These are phyloP conservation scores for Prunus mongolica DNA, from an alignment of 306 rosid species.

Conservation along the genomic window DNA sequence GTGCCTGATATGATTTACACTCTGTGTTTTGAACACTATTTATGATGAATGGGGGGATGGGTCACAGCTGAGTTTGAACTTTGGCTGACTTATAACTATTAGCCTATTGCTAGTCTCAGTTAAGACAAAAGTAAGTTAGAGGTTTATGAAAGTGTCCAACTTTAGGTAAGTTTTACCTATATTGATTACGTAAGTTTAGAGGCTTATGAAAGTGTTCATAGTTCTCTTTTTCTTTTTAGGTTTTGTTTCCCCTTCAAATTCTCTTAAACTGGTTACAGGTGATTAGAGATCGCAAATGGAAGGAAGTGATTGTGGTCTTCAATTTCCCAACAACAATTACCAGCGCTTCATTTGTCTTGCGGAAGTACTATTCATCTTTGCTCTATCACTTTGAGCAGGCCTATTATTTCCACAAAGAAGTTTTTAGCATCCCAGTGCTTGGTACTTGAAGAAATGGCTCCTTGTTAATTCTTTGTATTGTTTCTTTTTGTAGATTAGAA, in stretches of 20 bases:
- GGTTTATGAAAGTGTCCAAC: neutral
- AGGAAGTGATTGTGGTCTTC: slow-evolving; percentile 57
- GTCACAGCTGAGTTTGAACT: neutral
- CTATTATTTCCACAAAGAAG: slow-evolving; percentile 63
- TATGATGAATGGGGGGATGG: neutral
- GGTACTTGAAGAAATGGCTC: slow-evolving; percentile 37
- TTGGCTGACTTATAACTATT: neutral
- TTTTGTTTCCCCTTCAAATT: neutral
- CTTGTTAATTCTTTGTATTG: neutral
- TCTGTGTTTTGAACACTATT: neutral
- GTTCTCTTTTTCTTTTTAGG: neutral
- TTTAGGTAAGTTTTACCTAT: neutral
- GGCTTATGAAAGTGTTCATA: neutral
- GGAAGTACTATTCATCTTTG: slow-evolving; percentile 67
- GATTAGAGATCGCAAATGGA: slow-evolving; percentile 73
- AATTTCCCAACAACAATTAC: slow-evolving; percentile 64
- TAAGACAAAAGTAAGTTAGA: neutral
- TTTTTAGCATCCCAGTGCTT: slow-evolving; percentile 23
- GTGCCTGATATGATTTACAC: slow-evolving; percentile 1
- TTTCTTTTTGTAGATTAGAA: slow-evolving; percentile 5
- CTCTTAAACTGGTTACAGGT: slow-evolving; percentile 46
- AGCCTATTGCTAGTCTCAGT: neutral
- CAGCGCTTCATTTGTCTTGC: slow-evolving; percentile 66
- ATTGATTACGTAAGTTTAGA: neutral
- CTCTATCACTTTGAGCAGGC: slow-evolving; percentile 88